A percentile compares a stretch with the other conserved stretches of the same genome.
Evolutionary conservation across 768 basidiomycete genomes (phyloP).

Genomic region (Pleurotus citrinopileatus): DNA sequence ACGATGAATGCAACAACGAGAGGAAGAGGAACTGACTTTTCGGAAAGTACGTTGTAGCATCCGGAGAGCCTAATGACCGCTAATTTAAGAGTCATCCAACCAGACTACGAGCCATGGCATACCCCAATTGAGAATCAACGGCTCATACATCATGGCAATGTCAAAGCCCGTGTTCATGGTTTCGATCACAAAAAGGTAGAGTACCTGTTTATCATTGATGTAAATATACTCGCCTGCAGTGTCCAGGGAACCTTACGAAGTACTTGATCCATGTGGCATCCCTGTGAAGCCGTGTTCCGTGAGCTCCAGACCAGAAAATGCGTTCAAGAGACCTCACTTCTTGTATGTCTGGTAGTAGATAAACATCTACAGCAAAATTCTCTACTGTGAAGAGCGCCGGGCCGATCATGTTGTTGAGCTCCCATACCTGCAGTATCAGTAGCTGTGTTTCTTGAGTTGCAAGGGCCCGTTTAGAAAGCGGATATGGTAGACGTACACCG

Average conservation of each 20-base stretch:
- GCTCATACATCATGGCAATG: conserved; percentile 18
- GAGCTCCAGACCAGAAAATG: no score
- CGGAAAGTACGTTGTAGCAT: conserved; percentile 20
- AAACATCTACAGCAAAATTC: conserved; percentile 11
- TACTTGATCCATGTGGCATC: conserved; percentile 30
- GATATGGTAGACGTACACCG: conserved; percentile 9
- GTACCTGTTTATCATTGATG: conserved; percentile 4
- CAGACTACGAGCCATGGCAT: no score
- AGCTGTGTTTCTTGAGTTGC: not conserved
- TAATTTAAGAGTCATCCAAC: no score
- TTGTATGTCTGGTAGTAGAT: conserved; percentile 11
- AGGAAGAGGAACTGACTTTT: conserved; percentile 29
- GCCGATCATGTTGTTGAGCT: not conserved
- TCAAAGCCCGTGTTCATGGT: conserved; percentile 15
- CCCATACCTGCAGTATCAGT: conserved; percentile 22
- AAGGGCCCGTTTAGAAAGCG: not conserved
- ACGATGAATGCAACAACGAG: no score
- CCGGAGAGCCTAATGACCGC: conserved; percentile 5
- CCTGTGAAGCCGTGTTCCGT: conserved; percentile 16
- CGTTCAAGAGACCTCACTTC: not conserved
- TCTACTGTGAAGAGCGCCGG: not conserved
- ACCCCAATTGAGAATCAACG: conserved; percentile 15
- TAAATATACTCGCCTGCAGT: not conserved
- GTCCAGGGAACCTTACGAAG: conserved; percentile 22
- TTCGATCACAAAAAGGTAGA: conserved; percentile 17